Base-by-base conservation (phyloP, 495 filamentous ascomycete genomes). In the Penicillium diatomitis region DNA sequence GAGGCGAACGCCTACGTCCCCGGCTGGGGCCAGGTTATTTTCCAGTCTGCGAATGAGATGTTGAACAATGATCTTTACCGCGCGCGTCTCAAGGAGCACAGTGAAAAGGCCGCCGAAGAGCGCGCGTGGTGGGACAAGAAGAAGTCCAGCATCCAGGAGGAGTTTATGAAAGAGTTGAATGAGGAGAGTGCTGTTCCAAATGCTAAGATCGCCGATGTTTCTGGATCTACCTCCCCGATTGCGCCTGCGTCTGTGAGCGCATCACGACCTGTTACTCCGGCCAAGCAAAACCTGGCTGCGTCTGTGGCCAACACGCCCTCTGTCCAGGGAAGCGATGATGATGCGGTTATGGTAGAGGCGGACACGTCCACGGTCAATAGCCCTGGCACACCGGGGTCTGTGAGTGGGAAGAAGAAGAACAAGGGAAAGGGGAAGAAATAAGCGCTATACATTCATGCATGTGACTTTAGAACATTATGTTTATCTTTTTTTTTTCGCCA, bases 21-120 rank as follows among this genome's bases (percentile, higher is more conserved):
- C 8, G 81, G 82, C 56, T 98, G 92, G 92, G 92, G 92, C 54
- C 84, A 90, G 58, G 81, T 75, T 28, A 96, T 98, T 61, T 98
- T 98, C 76, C 92, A 98, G 67, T 87, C 85, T 27, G 94, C 92
- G 37, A 86, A 86, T 50, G 86, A 90, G 62, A 90, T 90, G 73
- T 76, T 82, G 46, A 80, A 85, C 51, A 86, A 88, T 56, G 68
- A 67, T 5, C 63, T 77, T 8, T 70, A 86, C 55, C 80, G 82
- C 37, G 70, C 80, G 39, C 74, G 79, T 1, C 66, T 86, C 8
- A 71, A 74, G 6, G 78, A 80, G 43, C 75, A 95, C 37, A 82
- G 88, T 57, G 71, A 67, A 32, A 83, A 88, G 53, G 68, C 80
- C 0, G 73, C 70, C 8, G 67, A 77, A 31, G 94, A 98, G 64